These are phyloP conservation scores for Suillus decipiens DNA, from an alignment of 768 basidiomycete species.

Conservation along the genomic window DNA sequence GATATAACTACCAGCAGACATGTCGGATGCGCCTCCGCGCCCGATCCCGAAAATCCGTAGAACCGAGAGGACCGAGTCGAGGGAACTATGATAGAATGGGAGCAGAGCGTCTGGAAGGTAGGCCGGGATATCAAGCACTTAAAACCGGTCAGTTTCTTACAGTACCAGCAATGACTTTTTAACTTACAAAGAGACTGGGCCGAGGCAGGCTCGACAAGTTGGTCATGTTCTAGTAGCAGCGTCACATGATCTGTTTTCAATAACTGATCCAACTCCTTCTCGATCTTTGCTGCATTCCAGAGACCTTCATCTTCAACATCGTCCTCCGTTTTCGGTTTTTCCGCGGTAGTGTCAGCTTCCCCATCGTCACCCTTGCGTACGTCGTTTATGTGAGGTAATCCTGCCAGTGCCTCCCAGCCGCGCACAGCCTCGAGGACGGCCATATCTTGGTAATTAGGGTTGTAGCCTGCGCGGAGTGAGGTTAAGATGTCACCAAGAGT, in stretches of 20 bases:
- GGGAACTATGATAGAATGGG: conserved; percentile 71
- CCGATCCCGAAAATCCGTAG: conserved; percentile 66
- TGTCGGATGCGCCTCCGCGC: conserved; percentile 33
- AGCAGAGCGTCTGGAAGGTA: conserved; percentile 85
- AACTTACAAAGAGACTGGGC: conserved; percentile 59
- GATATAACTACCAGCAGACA: conserved; percentile 40
- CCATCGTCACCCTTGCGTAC: conserved; percentile 50
- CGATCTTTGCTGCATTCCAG: conserved; percentile 63
- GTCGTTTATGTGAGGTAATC: conserved; percentile 72
- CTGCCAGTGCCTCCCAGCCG: conserved; percentile 82
- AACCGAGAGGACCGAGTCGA: conserved; percentile 60
- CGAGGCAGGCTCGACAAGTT: conserved; percentile 53
- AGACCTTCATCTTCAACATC: conserved; percentile 57
- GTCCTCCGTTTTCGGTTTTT: conserved; percentile 30
- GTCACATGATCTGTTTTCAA: conserved; percentile 70
- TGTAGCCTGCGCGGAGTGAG: conserved; percentile 81
- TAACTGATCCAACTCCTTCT: conserved; percentile 56
- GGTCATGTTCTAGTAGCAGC: conserved; percentile 77
- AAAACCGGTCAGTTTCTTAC: neutral
- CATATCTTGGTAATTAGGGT: conserved; percentile 99
- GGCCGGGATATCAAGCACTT: conserved; percentile 78
- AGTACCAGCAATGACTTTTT: neutral
- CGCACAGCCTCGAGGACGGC: conserved; percentile 95
- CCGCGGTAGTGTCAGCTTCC: conserved; percentile 27
- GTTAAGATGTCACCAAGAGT: conserved; percentile 83